phyloP scores from a whole-genome alignment of 2,329 filamentous ascomycete species.

The Neophaeococcomyces mojaviensis region DNA sequence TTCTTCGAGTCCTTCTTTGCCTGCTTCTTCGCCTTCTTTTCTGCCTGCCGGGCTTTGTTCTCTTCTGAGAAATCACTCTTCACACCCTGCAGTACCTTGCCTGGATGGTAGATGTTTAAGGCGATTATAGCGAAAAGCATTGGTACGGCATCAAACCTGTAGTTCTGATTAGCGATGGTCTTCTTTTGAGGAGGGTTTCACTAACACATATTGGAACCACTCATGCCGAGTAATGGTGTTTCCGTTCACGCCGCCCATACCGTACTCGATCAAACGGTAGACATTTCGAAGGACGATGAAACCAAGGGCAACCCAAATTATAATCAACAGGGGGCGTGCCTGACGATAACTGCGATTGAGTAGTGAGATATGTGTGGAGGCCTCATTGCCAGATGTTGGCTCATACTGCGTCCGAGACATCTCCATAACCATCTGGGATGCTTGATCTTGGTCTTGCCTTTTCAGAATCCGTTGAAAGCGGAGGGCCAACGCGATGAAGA shows the following conservation, averaged over 20 bases:
- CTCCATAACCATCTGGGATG: constrained; percentile 12
- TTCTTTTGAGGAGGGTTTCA: too few relatives aligned
- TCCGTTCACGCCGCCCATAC: constrained; percentile 34
- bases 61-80: constrained; percentile 39
- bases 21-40: constrained; percentile 29
- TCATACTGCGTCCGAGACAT: not conserved
- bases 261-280: constrained; percentile 54
- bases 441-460: constrained; percentile 24
- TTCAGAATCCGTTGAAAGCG: constrained; percentile 41
- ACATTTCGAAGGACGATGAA: constrained; percentile 50
- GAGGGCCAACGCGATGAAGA: constrained; percentile 44
- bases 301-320: constrained; percentile 44
- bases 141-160: constrained; percentile 33
- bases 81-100: constrained; percentile 34
- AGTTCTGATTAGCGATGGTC: constrained; percentile 10
- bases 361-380: not conserved
- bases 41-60: constrained; percentile 36
- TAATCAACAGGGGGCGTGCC: constrained; percentile 33
- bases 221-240: constrained; percentile 34
- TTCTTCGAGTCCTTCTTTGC: constrained; percentile 24
- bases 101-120: constrained; percentile 34
- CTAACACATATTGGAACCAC: constrained; percentile 25
- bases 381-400: not conserved
- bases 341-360: not conserved
- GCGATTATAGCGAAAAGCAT: constrained; percentile 33